These are phyloP conservation scores for Blastobotrys indianensis DNA, from an alignment of 1,139 yeast species.

Conservation along the genomic window DNA sequence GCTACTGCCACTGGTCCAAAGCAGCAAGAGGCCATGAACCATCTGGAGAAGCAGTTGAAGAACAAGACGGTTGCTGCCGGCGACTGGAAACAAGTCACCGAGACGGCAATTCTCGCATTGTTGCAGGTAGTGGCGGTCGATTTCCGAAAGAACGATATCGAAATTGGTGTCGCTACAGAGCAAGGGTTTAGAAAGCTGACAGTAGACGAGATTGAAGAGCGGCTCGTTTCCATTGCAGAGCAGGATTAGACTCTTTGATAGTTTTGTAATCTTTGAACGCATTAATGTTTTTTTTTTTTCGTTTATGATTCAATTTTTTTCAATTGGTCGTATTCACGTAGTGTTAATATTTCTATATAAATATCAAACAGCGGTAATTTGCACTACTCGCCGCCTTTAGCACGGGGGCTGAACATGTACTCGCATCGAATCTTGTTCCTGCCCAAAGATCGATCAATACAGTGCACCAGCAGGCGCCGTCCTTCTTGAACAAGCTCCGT, in stretches of 20 bases:
- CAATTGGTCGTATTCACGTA: not conserved
- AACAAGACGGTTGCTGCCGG: slow-evolving; percentile 68
- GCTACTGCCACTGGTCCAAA: slow-evolving; percentile 97
- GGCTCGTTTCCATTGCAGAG: slow-evolving; percentile 91
- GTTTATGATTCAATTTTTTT: not conserved
- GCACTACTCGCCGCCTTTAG: slow-evolving; percentile 1
- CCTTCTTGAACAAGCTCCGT: slow-evolving; percentile 33
- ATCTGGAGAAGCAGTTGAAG: slow-evolving; percentile 86
- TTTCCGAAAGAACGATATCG: slow-evolving; percentile 87
- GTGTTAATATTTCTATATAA: not conserved
- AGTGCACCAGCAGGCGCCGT: slow-evolving; percentile 28
- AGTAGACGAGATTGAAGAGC: slow-evolving; percentile 86
- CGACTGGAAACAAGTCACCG: slow-evolving; percentile 85
- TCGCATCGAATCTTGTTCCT: slow-evolving; percentile 23
- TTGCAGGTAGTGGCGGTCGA: slow-evolving; percentile 87
- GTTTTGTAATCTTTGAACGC: not conserved
- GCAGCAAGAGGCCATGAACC: slow-evolving; percentile 91
- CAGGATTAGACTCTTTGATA: slow-evolving; percentile 52
- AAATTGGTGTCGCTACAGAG: slow-evolving; percentile 80
- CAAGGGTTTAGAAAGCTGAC: slow-evolving; percentile 60
- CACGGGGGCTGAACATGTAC: slow-evolving; percentile 21
- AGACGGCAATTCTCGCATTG: slow-evolving; percentile 78
- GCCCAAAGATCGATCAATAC: slow-evolving; percentile 33
- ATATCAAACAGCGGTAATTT: not conserved
- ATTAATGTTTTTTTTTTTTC: not conserved